Evolutionary conservation across 352 stramenopile species (phyloP).

Genomic region (Phytophthora quininea): DNA sequence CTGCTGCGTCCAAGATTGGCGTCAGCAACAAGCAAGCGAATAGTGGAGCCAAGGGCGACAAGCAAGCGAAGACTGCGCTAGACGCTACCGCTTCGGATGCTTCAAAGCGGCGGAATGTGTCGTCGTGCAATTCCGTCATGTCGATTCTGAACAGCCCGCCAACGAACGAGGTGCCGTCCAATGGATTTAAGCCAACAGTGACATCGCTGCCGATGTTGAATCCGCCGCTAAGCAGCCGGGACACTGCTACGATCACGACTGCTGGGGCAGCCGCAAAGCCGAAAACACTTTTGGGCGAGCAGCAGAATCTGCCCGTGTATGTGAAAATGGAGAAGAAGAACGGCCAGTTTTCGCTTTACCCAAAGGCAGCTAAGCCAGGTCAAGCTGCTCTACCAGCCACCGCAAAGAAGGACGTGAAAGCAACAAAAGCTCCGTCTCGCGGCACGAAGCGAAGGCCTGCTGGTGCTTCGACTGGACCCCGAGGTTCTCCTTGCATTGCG

Average conservation of each 20-base stretch:
- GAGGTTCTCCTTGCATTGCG: conserved; percentile 54
- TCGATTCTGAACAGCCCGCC: conserved; percentile 75
- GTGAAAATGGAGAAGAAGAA: conserved; percentile 69
- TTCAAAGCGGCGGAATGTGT: conserved; percentile 41
- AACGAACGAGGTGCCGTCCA: conserved; percentile 44
- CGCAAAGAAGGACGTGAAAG: conserved; percentile 32
- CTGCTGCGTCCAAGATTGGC: conserved; percentile 33
- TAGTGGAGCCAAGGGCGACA: conserved; percentile 9
- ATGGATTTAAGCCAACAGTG: conserved; percentile 35
- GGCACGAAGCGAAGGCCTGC: conserved; percentile 35
- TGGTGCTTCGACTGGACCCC: conserved; percentile 11
- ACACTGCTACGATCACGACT: conserved; percentile 4
- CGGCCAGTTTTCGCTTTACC: conserved; percentile 31
- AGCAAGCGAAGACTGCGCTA: conserved; percentile 12
- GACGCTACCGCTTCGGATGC: conserved; percentile 6
- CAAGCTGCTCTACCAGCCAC: neutral
- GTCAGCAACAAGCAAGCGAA: conserved; percentile 17
- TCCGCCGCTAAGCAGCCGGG: conserved; percentile 13
- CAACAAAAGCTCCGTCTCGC: conserved; percentile 31
- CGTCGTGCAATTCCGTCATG: conserved; percentile 66
- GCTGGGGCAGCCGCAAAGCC: conserved; percentile 11
- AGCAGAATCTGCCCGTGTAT: conserved; percentile 42
- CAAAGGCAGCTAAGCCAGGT: conserved; percentile 29
- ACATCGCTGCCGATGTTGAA: conserved; percentile 49
- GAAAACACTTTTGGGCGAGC: conserved; percentile 14